Conservation (phyloP, 352 stramenopile species). For the Phytophthora podocarpi region DNA sequence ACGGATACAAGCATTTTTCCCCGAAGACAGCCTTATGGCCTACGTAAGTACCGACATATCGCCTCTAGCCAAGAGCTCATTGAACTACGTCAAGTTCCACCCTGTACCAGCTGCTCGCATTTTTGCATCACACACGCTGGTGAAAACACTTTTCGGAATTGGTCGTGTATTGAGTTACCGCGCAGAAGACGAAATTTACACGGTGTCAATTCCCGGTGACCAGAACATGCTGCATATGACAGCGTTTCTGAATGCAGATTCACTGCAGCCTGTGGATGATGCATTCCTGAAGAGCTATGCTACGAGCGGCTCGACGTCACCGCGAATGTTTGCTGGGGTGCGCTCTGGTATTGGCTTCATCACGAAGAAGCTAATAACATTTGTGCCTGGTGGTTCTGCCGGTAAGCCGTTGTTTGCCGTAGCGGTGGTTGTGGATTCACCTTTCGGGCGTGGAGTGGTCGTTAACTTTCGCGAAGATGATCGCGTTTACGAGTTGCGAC, state of each 20-base stretch:
- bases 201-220: constrained; percentile 53
- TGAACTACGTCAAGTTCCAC: constrained; percentile 66
- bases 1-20: constrained; percentile 57
- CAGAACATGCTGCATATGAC: constrained; percentile 46
- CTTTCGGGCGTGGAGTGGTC: constrained; percentile 76
- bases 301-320: constrained; percentile 38
- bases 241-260: constrained; percentile 54
- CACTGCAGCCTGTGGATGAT: constrained; percentile 49
- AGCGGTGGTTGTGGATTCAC: constrained; percentile 67
- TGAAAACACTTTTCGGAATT: constrained; percentile 83
- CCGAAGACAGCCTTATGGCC: constrained; percentile 56
- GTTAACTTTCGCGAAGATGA: constrained; percentile 66
- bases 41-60: constrained; percentile 46
- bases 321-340: constrained; percentile 76
- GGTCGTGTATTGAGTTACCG: constrained; percentile 67
- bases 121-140: constrained; percentile 55
- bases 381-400: constrained; percentile 54
- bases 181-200: constrained; percentile 74
- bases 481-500: constrained; percentile 71
- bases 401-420: constrained; percentile 60
- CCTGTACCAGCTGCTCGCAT: constrained; percentile 45
- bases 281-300: constrained; percentile 39
- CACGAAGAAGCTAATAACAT: constrained; percentile 79
- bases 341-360: constrained; percentile 79
- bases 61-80: constrained; percentile 44